Percentiles rank a stretch among this genome's conserved stretches.
Evolutionary conservation across 148 eudicot species (phyloP).

Genomic region (Camellia sinensis): DNA sequence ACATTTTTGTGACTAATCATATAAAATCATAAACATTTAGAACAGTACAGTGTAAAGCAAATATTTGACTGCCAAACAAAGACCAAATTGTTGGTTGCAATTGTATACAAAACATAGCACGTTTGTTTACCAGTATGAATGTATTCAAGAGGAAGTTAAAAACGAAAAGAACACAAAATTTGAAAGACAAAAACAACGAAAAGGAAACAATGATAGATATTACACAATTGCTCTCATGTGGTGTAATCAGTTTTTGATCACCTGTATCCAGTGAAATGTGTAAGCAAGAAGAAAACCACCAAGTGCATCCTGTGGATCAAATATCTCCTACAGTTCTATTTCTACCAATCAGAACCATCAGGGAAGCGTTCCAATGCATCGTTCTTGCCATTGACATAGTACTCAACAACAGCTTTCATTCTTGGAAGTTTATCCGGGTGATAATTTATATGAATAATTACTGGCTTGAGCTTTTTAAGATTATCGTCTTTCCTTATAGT

Average conservation of each 20-base stretch:
- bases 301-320: neutral
- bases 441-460: constrained; percentile 80
- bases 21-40: neutral
- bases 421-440: constrained; percentile 86
- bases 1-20: too few species aligned
- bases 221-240: constrained; percentile 12
- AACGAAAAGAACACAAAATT: neutral
- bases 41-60: neutral
- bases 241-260: neutral
- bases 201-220: neutral
- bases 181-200: neutral
- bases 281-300: neutral
- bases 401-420: constrained; percentile 84
- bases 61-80: neutral
- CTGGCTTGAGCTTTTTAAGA: constrained; percentile 78
- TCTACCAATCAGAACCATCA: constrained; percentile 62
- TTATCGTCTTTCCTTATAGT: constrained; percentile 70
- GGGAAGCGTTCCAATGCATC: constrained; percentile 80
- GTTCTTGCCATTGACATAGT: constrained; percentile 65
- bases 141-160: neutral
- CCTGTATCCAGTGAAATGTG: neutral
- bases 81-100: neutral
- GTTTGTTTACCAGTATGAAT: constrained; percentile 1
- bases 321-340: neutral
- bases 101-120: neutral